A percentile compares a stretch with the other conserved stretches of the same genome.
Conservation (phyloP, 805 yeast genomes). For the Metschnikowia corniflorae region DNA sequence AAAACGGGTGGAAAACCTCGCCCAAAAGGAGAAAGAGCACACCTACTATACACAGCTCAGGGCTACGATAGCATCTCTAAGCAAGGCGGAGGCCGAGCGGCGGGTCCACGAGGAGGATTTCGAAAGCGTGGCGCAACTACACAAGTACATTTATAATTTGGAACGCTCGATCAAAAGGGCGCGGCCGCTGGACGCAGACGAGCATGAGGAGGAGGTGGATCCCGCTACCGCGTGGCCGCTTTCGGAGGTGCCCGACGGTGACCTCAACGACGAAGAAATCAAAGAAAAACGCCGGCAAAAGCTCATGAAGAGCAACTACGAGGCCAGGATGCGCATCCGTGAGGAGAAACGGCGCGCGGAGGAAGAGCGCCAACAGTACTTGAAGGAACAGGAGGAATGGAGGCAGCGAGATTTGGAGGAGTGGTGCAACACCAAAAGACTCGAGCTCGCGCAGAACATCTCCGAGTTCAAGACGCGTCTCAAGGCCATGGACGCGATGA, state of each 20-base stretch:
- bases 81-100: slow-evolving; percentile 51
- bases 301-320: slow-evolving; percentile 79
- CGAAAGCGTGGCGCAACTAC: slow-evolving; percentile 68
- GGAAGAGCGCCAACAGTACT: slow-evolving; percentile 56
- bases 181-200: slow-evolving; percentile 56
- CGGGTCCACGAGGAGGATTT: slow-evolving; percentile 71
- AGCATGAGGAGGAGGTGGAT: slow-evolving; percentile 29
- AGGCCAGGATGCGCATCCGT: slow-evolving; percentile 80
- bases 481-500: slow-evolving; percentile 70
- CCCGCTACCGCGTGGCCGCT: slow-evolving; percentile 66
- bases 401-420: slow-evolving; percentile 66
- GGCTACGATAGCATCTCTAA: slow-evolving; percentile 46
- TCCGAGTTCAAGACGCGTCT: slow-evolving; percentile 61
- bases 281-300: slow-evolving; percentile 85
- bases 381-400: slow-evolving; percentile 70
- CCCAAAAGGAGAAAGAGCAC: slow-evolving; percentile 76
- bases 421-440: slow-evolving; percentile 76
- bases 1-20: slow-evolving; percentile 72
- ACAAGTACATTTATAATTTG: slow-evolving; percentile 58
- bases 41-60: slow-evolving; percentile 63
- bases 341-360: slow-evolving; percentile 71
- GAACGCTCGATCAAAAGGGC: slow-evolving; percentile 71
- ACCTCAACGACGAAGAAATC: slow-evolving; percentile 71
- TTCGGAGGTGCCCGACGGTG: slow-evolving; percentile 79
- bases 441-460: slow-evolving; percentile 56